Evolutionary conservation across 2,329 filamentous ascomycete species (phyloP).

Genomic region (Epichloe baconii): DNA sequence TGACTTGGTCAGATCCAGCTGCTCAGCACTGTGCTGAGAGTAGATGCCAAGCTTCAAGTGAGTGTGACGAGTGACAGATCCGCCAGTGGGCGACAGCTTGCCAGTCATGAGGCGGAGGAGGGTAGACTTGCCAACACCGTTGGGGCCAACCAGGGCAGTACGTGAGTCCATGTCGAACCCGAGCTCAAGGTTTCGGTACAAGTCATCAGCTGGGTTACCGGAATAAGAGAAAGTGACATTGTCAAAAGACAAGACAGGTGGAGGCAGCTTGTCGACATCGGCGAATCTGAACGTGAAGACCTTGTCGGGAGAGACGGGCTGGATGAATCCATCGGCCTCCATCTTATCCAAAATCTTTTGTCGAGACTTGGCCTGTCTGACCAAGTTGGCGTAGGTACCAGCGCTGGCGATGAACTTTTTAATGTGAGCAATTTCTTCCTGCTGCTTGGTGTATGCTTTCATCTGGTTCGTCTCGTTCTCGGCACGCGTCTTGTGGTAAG

Average conservation of each 20-base stretch:
- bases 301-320: constrained; percentile 71
- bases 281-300: constrained; percentile 98
- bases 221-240: constrained; percentile 98
- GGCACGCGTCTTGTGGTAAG: constrained; percentile 82
- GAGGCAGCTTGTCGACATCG: constrained; percentile 97
- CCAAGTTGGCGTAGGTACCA: constrained; percentile 99
- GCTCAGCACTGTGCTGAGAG: constrained; percentile 96
- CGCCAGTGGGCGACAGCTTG: constrained; percentile 74
- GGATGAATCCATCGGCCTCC: constrained; percentile 98
- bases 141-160: constrained; percentile 91
- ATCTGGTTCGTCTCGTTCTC: constrained; percentile 97
- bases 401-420: constrained; percentile 99
- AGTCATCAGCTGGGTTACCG: constrained; percentile 73
- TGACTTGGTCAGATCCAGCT: constrained; percentile 96
- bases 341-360: constrained; percentile 99
- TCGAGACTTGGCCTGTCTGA: constrained; percentile 94
- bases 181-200: constrained; percentile 93
- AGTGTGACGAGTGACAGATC: constrained; percentile 79
- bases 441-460: constrained; percentile 98
- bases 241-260: constrained; percentile 91
- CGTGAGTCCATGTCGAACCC: constrained; percentile 99
- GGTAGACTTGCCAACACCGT: constrained; percentile 98
- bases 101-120: constrained; percentile 93
- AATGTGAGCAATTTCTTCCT: constrained; percentile 98
- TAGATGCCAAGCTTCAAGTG: constrained; percentile 98